A percentile compares a stretch with the other conserved stretches of the same genome.
These are phyloP conservation scores for Mortierella antarctica DNA, from an alignment of 192 early-diverging fungal species.

Conservation along the genomic window DNA sequence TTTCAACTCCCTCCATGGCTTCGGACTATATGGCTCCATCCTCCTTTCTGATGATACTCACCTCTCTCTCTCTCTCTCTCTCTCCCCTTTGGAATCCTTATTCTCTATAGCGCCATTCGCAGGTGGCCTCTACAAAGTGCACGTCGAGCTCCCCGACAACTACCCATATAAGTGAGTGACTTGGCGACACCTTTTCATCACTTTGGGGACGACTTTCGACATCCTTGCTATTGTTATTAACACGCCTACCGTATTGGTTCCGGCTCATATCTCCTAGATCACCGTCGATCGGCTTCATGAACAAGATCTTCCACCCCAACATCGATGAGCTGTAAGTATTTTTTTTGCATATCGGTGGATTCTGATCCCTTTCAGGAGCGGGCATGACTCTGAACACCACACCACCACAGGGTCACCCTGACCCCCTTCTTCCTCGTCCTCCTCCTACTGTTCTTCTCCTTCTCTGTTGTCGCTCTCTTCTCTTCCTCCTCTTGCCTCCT, in stretches of 20 bases:
- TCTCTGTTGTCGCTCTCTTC: slow-evolving; percentile 7
- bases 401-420: background rate
- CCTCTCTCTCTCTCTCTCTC: background rate
- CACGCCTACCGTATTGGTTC: too few relatives aligned
- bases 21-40: background rate
- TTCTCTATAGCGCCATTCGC: slow-evolving; percentile 84
- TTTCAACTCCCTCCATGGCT: slow-evolving; percentile 3
- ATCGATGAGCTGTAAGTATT: slow-evolving; percentile 91
- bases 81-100: background rate
- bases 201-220: too few relatives aligned
- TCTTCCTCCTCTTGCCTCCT: background rate
- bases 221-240: too few relatives aligned
- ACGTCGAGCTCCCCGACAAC: slow-evolving; percentile 98
- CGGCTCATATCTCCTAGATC: slow-evolving; percentile 20
- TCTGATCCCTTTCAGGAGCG: background rate
- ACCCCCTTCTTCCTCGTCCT: background rate
- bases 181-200: too few relatives aligned
- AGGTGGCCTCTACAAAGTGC: slow-evolving; percentile 96
- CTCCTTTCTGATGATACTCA: background rate
- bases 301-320: slow-evolving; percentile 99
- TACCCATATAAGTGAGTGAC: slow-evolving; percentile 91
- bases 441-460: background rate
- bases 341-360: background rate
- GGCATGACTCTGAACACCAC: background rate
- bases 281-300: slow-evolving; percentile 98